These are phyloP conservation scores for Quercus bicolor DNA, from an alignment of 306 rosid species.

Conservation along the genomic window DNA sequence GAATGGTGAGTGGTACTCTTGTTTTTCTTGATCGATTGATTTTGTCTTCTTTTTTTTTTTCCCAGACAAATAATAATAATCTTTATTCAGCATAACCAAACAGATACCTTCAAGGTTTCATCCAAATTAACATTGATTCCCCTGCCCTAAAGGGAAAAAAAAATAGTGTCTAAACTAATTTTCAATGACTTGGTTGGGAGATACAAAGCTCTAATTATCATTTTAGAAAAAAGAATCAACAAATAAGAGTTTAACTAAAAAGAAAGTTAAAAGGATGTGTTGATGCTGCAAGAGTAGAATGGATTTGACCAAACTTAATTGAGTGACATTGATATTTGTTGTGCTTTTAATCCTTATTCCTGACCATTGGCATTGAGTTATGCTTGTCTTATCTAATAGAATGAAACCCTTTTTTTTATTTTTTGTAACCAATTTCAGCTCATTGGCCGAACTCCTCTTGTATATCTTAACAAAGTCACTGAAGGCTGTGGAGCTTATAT, in stretches of 20 bases:
- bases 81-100: too few species aligned
- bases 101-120: too few species aligned
- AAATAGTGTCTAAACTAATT: too few species aligned
- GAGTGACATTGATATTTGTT: not conserved
- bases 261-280: too few species aligned
- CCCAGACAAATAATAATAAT: too few species aligned
- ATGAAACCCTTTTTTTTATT: not conserved
- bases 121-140: too few species aligned
- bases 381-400: not conserved
- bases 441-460: slow-evolving; percentile 87
- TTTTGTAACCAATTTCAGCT: slow-evolving; percentile 43
- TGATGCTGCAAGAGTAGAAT: too few species aligned
- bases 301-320: too few species aligned
- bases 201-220: not conserved
- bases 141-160: too few species aligned
- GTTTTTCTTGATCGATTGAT: too few species aligned
- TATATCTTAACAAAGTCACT: slow-evolving; percentile 85
- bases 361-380: not conserved
- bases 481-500: slow-evolving; percentile 93
- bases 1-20: too few species aligned
- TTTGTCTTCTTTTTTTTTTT: too few species aligned
- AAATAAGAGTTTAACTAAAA: not conserved
- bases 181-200: not conserved
- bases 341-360: not conserved
- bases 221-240: not conserved